Percentiles rank a stretch among this genome's conserved stretches.
Evolutionary conservation across 2,329 filamentous ascomycete genomes (phyloP).

Genomic region (Zymoseptoria crescenta): DNA sequence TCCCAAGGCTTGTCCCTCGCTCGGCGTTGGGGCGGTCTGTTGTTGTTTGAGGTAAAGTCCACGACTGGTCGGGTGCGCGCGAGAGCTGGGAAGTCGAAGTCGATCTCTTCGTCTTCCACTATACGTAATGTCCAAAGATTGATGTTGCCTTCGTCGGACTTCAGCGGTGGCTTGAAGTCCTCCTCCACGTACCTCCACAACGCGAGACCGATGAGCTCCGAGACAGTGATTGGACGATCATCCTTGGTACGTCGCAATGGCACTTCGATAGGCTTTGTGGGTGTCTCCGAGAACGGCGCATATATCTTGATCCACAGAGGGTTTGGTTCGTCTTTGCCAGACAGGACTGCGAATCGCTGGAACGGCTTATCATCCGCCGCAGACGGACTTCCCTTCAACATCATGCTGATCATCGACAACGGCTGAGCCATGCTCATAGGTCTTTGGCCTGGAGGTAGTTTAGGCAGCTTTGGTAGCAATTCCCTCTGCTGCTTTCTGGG

Average conservation of each 20-base stretch:
- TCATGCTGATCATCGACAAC: constrained; percentile 50
- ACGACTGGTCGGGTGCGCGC: constrained; percentile 66
- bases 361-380: constrained; percentile 53
- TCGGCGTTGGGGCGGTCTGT: constrained; percentile 55
- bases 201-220: constrained; percentile 73
- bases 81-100: constrained; percentile 75
- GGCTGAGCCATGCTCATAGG: constrained; percentile 64
- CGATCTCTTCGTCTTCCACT: constrained; percentile 76
- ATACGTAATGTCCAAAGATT: constrained; percentile 78
- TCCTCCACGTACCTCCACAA: constrained; percentile 73
- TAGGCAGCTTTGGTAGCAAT: constrained; percentile 51
- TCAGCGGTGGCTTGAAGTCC: constrained; percentile 59
- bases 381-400: constrained; percentile 56
- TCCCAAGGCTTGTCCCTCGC: constrained; percentile 71
- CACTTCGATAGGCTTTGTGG: constrained; percentile 61
- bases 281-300: constrained; percentile 59
- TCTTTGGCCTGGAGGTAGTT: constrained; percentile 59
- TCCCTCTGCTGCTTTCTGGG: constrained; percentile 56
- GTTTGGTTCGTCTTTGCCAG: constrained; percentile 69
- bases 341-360: constrained; percentile 67
- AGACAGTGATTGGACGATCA: constrained; percentile 62
- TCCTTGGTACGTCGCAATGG: constrained; percentile 63
- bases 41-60: constrained; percentile 72
- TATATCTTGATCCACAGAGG: constrained; percentile 72
- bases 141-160: constrained; percentile 61